A percentile compares a stretch with the other conserved stretches of the same genome.
phyloP scores from a whole-genome alignment of 2,329 filamentous ascomycete genomes.

The Ascomycota sp. region DNA sequence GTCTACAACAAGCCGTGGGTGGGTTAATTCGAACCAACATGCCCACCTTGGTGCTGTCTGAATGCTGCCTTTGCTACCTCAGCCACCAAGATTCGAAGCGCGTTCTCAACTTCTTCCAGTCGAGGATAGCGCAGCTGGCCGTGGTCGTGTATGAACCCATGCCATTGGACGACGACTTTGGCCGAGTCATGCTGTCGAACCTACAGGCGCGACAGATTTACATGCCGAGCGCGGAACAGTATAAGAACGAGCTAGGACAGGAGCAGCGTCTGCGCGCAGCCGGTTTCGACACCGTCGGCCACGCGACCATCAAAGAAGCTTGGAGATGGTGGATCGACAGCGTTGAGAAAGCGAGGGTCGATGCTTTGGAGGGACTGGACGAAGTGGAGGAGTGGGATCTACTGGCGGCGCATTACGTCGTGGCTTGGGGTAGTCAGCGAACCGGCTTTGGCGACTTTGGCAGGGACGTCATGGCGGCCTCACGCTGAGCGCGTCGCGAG shows the following conservation, averaged over 20 bases:
- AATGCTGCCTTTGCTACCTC: conserved; percentile 89
- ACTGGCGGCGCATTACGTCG: conserved; percentile 68
- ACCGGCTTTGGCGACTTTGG: conserved; percentile 1
- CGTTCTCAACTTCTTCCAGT: conserved; percentile 43
- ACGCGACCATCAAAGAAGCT: conserved; percentile 29
- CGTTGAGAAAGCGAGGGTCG: conserved; percentile 57
- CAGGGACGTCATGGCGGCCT: background rate
- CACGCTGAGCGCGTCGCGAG: no score
- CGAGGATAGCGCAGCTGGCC: conserved; percentile 23
- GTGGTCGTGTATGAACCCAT: conserved; percentile 80
- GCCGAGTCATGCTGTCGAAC: conserved; percentile 78
- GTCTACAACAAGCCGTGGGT: conserved; percentile 1
- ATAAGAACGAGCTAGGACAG: conserved; percentile 47
- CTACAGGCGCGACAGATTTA: conserved; percentile 59
- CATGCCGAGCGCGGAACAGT: conserved; percentile 61
- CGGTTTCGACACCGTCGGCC: conserved; percentile 33
- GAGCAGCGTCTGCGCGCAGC: conserved; percentile 38
- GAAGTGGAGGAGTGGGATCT: conserved; percentile 89
- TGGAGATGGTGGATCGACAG: conserved; percentile 53
- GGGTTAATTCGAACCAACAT: conserved; percentile 25
- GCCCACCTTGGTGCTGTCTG: conserved; percentile 72
- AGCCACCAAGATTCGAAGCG: conserved; percentile 36
- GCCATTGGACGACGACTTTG: conserved; percentile 63
- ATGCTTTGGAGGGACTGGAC: conserved; percentile 66
- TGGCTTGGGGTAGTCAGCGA: conserved; percentile 67